Base-by-base conservation (phyloP, 169 alveolate genomes). In the Eimeria brunetti region DNA sequence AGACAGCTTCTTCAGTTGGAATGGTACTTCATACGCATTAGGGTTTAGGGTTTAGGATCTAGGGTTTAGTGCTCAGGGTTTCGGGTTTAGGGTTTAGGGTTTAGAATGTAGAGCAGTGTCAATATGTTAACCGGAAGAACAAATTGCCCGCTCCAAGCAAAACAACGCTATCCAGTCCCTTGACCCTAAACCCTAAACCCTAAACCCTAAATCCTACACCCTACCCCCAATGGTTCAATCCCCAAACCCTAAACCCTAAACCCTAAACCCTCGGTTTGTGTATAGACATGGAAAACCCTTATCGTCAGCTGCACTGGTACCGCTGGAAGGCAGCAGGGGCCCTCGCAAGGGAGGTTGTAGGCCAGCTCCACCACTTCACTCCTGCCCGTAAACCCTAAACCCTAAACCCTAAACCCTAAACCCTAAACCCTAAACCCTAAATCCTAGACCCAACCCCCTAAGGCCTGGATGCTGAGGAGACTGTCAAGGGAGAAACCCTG, bases 171-270 rank as follows among this genome's bases (percentile, higher is more conserved):
- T 27, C n/a, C 12, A 22, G 11, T 22, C 27, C 73, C n/a, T 18
- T 16, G 6, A 44, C 38, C 44, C 56, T 78, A 78, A 78, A 78
- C 88, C 67, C 88, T 78, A 78, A 78, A 67, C 76, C 76, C 76
- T 67, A 67, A 67, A 67, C 76, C 76, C 76, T 67, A 67, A 67
- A 67, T 9, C 38, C 78, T 67, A 6, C 18, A 67, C 78, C 78
- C 78, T 4, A 67, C 18, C 18, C 9, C 78, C 78, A n/a, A n/a
- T n/a, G n/a, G n/a, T n/a, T n/a, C n/a, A n/a, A n/a, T n/a, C n/a
- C n/a, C n/a, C n/a, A n/a, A n/a, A n/a, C n/a, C n/a, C n/a, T 67
- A 67, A 67, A 78, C 88, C 88, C 88, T 78, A 78, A 46, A 78
- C 67, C 67, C 88, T 41, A 78, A 78, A 78, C 58, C 69, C 62